These are phyloP conservation scores for Alternaria brassicae DNA, from an alignment of 2,329 filamentous ascomycete genomes.

Conservation along the genomic window DNA sequence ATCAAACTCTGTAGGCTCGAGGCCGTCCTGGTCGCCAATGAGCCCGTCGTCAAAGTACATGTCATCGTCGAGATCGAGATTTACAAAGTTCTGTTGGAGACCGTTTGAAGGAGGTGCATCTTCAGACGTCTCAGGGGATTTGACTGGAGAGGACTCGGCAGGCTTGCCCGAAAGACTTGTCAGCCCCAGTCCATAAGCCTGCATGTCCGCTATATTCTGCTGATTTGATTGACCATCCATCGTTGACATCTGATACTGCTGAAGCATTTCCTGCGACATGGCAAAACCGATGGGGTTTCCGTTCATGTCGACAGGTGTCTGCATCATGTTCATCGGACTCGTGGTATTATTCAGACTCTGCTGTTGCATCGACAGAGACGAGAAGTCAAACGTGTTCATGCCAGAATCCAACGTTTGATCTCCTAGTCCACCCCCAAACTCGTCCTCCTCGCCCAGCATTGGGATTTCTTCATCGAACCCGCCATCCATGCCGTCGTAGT, in stretches of 20 bases:
- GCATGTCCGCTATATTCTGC: neutral
- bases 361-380: conserved; percentile 37
- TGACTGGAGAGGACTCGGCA: conserved; percentile 13
- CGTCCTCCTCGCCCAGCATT: conserved; percentile 53
- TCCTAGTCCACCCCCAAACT: conserved; percentile 34
- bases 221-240: neutral
- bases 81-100: conserved; percentile 14
- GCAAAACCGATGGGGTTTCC: conserved; percentile 46
- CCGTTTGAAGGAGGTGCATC: conserved; percentile 9
- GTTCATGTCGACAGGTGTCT: conserved; percentile 39
- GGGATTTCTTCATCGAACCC: conserved; percentile 73
- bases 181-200: conserved; percentile 27
- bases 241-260: conserved; percentile 23
- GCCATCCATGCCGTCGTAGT: conserved; percentile 61
- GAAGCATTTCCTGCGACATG: conserved; percentile 36
- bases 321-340: conserved; percentile 27
- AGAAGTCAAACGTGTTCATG: conserved; percentile 46
- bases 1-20: conserved; percentile 67
- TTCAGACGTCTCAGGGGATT: conserved; percentile 17
- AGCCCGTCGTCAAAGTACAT: conserved; percentile 74
- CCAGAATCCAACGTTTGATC: conserved; percentile 36
- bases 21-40: conserved; percentile 59
- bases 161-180: conserved; percentile 20
- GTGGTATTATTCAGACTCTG: conserved; percentile 19
- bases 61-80: conserved; percentile 57